Evolutionary conservation across 441 rosid species (phyloP).

Genomic region (Rhodomyrtus psidioides): DNA sequence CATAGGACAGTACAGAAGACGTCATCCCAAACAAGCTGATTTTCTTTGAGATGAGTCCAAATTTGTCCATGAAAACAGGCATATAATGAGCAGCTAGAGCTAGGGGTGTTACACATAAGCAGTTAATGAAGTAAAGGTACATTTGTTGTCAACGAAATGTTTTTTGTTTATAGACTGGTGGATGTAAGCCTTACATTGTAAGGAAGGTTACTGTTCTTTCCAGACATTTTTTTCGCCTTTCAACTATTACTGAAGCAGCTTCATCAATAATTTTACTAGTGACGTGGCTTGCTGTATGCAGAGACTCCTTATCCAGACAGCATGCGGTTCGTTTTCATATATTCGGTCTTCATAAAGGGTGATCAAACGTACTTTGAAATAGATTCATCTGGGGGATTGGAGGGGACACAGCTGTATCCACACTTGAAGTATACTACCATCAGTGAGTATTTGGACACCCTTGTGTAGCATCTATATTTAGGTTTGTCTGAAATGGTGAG

Average conservation of each 20-base stretch:
- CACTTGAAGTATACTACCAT: conserved; percentile 33
- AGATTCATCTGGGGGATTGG: conserved; percentile 24
- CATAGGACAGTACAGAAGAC: neutral
- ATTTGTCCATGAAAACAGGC: neutral
- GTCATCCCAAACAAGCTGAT: neutral
- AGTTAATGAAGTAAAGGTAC: neutral
- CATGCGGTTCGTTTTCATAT: conserved; percentile 38
- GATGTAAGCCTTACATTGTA: neutral
- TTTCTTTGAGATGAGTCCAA: neutral
- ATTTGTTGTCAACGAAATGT: neutral
- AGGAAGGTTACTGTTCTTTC: neutral
- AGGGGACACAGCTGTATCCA: conserved; percentile 45
- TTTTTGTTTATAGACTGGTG: neutral
- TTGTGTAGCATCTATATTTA: neutral
- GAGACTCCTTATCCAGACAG: conserved; percentile 44
- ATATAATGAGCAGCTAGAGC: neutral
- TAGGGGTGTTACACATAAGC: neutral
- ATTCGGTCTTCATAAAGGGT: conserved; percentile 45
- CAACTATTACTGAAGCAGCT: neutral
- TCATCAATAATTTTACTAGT: neutral
- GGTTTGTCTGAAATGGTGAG: conserved; percentile 5
- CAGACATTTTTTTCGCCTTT: neutral
- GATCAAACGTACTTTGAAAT: conserved; percentile 49
- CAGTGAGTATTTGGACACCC: conserved; percentile 29
- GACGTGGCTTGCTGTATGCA: conserved; percentile 15